A percentile compares a stretch with the other conserved stretches of the same genome.
Conservation (phyloP, 2,329 filamentous ascomycete genomes). For the Fusarium marasasianum region DNA sequence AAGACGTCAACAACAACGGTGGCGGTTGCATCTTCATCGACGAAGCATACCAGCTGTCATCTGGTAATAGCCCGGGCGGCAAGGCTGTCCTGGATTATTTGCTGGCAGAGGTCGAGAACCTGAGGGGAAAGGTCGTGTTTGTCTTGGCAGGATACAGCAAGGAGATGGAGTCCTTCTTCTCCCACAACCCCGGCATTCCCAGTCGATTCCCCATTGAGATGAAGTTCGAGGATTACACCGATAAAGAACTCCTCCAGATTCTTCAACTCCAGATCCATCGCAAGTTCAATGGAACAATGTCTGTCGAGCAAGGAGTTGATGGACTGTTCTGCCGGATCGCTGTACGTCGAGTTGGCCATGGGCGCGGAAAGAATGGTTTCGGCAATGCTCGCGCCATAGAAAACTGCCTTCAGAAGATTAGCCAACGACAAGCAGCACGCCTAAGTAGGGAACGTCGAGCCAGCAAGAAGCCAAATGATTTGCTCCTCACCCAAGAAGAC, state of each 20-base stretch:
- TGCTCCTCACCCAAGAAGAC: conserved; percentile 71
- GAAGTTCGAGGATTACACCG: conserved; percentile 74
- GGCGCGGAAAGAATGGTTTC: conserved; percentile 72
- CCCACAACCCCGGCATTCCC: conserved; percentile 75
- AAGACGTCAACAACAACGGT: conserved; percentile 61
- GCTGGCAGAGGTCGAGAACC: conserved; percentile 77
- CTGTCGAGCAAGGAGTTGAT: conserved; percentile 63
- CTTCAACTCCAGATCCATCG: conserved; percentile 62
- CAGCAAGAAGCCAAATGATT: conserved; percentile 60
- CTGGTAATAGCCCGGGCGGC: conserved; percentile 66
- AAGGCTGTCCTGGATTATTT: conserved; percentile 74
- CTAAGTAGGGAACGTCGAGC: conserved; percentile 57
- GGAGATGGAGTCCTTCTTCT: conserved; percentile 80
- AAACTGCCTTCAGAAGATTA: conserved; percentile 65
- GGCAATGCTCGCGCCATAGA: conserved; percentile 77
- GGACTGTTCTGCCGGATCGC: conserved; percentile 74
- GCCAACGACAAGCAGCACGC: conserved; percentile 66
- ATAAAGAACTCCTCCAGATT: conserved; percentile 71
- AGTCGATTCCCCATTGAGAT: conserved; percentile 74
- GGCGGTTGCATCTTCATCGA: conserved; percentile 82
- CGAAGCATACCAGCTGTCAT: conserved; percentile 78
- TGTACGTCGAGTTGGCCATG: conserved; percentile 67
- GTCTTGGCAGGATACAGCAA: conserved; percentile 78
- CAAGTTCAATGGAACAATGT: conserved; percentile 65
- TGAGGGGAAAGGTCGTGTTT: conserved; percentile 74